Conservation (phyloP, 371 early-diverging fungal species). For the Mucor velutinosus region DNA sequence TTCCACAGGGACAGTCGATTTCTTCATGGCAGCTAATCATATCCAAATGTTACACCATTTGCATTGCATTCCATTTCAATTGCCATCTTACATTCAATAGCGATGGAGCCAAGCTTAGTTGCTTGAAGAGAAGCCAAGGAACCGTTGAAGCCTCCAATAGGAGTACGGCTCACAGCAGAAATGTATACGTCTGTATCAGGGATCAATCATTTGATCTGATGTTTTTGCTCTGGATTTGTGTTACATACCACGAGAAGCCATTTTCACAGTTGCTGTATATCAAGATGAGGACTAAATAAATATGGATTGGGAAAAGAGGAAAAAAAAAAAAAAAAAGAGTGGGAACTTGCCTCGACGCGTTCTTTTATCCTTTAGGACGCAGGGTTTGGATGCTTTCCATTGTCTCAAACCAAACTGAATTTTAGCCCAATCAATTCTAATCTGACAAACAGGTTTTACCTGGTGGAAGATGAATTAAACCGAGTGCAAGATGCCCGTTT, state of each 20-base stretch:
- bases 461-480: too few species aligned
- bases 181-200: conserved; percentile 77
- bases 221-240: not conserved
- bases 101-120: conserved; percentile 84
- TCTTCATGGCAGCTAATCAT: conserved; percentile 68
- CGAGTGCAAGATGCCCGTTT: too few species aligned
- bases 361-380: too few species aligned
- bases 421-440: too few species aligned
- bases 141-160: conserved; percentile 93
- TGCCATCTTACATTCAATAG: conserved; percentile 78
- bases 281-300: too few species aligned
- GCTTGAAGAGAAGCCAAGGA: conserved; percentile 86
- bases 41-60: not conserved
- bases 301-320: too few species aligned
- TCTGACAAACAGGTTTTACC: too few species aligned
- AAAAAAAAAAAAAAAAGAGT: too few species aligned
- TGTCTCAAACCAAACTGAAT: too few species aligned
- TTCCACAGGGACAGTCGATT: conserved; percentile 65
- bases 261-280: not conserved
- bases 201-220: not conserved
- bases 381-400: too few species aligned
- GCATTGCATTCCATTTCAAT: not conserved
- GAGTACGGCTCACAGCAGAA: conserved; percentile 88
- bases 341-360: too few species aligned
- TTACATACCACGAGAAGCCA: conserved; percentile 1